phyloP scores from a whole-genome alignment of 805 yeast genomes.

The Candida nonsorbophila region DNA sequence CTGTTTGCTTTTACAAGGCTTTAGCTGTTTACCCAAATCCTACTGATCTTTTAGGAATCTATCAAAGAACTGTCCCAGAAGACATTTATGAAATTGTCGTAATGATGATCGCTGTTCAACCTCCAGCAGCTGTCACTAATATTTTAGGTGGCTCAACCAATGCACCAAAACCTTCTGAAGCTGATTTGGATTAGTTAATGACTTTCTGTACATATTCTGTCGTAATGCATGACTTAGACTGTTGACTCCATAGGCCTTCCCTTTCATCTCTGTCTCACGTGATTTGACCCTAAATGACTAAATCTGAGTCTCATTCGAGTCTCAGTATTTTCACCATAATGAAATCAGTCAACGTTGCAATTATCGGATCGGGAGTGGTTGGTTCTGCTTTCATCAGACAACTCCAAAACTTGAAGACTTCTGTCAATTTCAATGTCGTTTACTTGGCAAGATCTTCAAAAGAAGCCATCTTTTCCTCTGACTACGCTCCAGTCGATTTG shows the following conservation, averaged over 20 bases:
- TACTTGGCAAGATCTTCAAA: slow-evolving; percentile 68
- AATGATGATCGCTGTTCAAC: slow-evolving; percentile 84
- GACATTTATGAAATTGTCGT: slow-evolving; percentile 78
- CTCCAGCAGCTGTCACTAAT: slow-evolving; percentile 74
- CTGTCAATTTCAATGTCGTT: slow-evolving; percentile 70
- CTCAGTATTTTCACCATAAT: slow-evolving; percentile 2
- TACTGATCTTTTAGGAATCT: slow-evolving; percentile 81
- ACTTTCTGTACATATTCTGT: background rate
- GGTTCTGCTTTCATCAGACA: slow-evolving; percentile 89
- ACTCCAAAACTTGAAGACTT: slow-evolving; percentile 54
- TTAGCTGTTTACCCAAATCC: slow-evolving; percentile 92
- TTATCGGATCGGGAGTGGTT: slow-evolving; percentile 84
- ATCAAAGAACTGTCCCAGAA: slow-evolving; percentile 83
- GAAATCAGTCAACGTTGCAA: slow-evolving; percentile 38
- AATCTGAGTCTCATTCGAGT: background rate
- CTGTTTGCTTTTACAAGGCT: slow-evolving; percentile 89
- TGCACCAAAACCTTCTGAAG: slow-evolving; percentile 22
- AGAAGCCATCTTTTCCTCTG: slow-evolving; percentile 61
- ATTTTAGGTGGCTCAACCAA: slow-evolving; percentile 48
- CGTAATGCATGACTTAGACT: background rate
- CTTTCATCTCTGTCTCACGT: background rate
- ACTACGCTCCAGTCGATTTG: slow-evolving; percentile 68
- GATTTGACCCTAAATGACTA: background rate
- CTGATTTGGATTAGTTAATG: slow-evolving; percentile 24
- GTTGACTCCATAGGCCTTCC: background rate